Conservation (phyloP, 108 stramenopile species). For the Ochromonas danica region DNA sequence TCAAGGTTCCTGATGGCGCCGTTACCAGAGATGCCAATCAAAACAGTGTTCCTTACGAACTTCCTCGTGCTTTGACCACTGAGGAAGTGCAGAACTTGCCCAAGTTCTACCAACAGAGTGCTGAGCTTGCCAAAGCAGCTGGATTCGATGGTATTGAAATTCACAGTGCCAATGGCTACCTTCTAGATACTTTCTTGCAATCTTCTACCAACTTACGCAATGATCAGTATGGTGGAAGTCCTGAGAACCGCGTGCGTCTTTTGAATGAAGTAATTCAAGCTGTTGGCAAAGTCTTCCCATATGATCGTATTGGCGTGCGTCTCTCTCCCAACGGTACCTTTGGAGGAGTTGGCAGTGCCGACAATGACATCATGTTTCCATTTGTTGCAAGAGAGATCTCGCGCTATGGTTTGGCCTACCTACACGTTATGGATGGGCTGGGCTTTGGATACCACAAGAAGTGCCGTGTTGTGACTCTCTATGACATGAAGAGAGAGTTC, state of each 20-base stretch:
- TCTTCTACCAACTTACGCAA: conserved; percentile 53
- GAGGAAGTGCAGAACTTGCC: conserved; percentile 56
- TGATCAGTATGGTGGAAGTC: too few relatives aligned
- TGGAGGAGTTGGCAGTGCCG: neutral
- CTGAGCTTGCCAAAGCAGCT: conserved; percentile 46
- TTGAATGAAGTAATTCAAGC: neutral
- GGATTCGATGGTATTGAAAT: conserved; percentile 67
- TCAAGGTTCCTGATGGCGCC: neutral
- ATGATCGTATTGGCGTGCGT: conserved; percentile 11
- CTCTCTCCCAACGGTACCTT: conserved; percentile 30
- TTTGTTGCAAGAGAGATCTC: neutral
- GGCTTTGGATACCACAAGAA: conserved; percentile 29
- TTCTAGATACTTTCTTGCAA: conserved; percentile 61
- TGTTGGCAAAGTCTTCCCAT: conserved; percentile 25
- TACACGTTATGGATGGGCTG: too few relatives aligned
- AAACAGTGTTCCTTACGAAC: neutral
- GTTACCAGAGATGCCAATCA: neutral
- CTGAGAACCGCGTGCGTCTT: neutral
- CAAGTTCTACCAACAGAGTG: conserved; percentile 53
- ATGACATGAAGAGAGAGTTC: conserved; percentile 39
- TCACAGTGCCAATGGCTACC: conserved; percentile 66
- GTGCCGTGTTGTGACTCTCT: neutral
- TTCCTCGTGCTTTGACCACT: conserved; percentile 51
- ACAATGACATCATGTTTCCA: conserved; percentile 3
- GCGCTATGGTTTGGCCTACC: conserved; percentile 10